phyloP scores from a whole-genome alignment of 2,329 filamentous ascomycete species.

The Endothia cerciana region DNA sequence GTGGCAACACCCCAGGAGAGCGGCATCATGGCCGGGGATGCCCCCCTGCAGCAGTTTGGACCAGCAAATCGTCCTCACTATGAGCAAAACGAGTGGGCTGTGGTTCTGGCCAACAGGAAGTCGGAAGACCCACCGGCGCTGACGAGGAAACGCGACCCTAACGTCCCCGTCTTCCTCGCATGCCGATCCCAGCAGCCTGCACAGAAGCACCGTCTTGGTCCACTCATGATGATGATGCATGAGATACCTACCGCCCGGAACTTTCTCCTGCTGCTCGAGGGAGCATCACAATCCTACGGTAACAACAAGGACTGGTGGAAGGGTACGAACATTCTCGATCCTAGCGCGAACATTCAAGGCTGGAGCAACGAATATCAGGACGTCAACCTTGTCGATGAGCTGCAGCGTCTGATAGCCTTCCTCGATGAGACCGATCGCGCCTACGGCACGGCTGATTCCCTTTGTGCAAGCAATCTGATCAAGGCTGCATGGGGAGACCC shows the following conservation, averaged over 20 bases:
- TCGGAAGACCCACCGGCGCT: conserved; percentile 47
- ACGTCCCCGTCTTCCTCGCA: conserved; percentile 57
- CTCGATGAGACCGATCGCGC: conserved; percentile 63
- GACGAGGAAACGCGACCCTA: conserved; percentile 46
- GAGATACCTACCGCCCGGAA: conserved; percentile 63
- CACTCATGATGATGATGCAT: conserved; percentile 62
- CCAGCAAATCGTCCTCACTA: conserved; percentile 62
- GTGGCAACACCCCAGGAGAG: conserved; percentile 50
- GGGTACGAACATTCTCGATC: conserved; percentile 54
- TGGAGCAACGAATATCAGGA: conserved; percentile 39
- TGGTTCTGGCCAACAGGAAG: conserved; percentile 51
- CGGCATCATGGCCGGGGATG: conserved; percentile 45
- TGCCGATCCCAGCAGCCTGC: conserved; percentile 37
- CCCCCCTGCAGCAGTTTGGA: conserved; percentile 53
- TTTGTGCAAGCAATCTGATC: conserved; percentile 43
- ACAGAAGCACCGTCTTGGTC: conserved; percentile 51
- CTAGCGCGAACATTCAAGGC: conserved; percentile 38
- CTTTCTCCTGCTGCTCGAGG: conserved; percentile 50
- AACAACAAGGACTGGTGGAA: conserved; percentile 65
- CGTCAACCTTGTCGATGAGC: conserved; percentile 47
- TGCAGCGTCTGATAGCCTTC: conserved; percentile 67
- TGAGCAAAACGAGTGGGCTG: conserved; percentile 60
- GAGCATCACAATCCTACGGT: conserved; percentile 53
- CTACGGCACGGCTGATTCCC: conserved; percentile 58
- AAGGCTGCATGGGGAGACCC: conserved; percentile 40